Conservation (phyloP, 352 stramenopile species). For the Phytophthora pini region DNA sequence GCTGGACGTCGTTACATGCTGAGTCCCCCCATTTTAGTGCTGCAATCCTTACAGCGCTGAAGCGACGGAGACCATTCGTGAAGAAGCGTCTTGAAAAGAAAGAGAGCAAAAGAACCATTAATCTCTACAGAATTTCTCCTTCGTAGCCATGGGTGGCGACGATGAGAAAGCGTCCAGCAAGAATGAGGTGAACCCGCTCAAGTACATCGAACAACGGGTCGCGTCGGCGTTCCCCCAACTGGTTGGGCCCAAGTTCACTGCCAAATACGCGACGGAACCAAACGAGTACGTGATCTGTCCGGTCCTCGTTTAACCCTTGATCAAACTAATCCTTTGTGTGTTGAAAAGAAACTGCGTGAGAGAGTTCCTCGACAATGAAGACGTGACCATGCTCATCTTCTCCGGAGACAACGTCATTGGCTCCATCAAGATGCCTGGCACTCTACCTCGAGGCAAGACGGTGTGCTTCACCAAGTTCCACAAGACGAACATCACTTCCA, state of each 20-base stretch:
- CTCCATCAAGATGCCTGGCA: slow-evolving; percentile 87
- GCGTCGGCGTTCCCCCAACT: slow-evolving; percentile 66
- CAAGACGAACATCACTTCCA: slow-evolving; percentile 76
- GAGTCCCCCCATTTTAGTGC: slow-evolving; percentile 5
- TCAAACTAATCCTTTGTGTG: not conserved
- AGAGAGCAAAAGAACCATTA: not conserved
- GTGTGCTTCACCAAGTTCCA: slow-evolving; percentile 93
- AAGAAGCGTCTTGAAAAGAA: not conserved
- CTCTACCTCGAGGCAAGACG: slow-evolving; percentile 89
- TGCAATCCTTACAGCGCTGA: slow-evolving; percentile 27
- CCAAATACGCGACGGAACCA: slow-evolving; percentile 83
- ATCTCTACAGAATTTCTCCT: not conserved
- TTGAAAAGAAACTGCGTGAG: slow-evolving; percentile 72
- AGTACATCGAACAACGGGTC: slow-evolving; percentile 87
- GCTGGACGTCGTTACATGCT: slow-evolving; percentile 21
- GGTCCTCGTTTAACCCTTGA: not conserved
- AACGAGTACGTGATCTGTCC: slow-evolving; percentile 63
- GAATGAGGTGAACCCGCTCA: slow-evolving; percentile 77
- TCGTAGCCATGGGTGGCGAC: slow-evolving; percentile 56
- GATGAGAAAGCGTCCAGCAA: slow-evolving; percentile 43
- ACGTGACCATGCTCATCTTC: slow-evolving; percentile 90
- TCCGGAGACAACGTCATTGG: slow-evolving; percentile 88
- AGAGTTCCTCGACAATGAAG: slow-evolving; percentile 89
- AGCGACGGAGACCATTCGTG: slow-evolving; percentile 25
- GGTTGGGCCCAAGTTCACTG: slow-evolving; percentile 77